phyloP scores from a whole-genome alignment of 1,284 basidiomycete species.

The Ustilago lituana region DNA sequence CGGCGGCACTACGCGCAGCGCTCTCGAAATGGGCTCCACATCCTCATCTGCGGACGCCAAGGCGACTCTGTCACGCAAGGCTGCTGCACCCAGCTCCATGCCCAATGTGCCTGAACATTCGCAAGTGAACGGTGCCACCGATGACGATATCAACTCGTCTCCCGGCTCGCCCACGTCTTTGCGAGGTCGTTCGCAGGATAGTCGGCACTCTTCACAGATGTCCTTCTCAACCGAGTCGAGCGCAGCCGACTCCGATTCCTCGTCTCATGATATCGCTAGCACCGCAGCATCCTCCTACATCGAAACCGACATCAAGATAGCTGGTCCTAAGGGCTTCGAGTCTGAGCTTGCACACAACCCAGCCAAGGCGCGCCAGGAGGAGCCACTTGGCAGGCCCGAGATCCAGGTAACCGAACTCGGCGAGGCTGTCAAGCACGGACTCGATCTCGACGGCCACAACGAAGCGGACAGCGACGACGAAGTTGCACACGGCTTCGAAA shows the following conservation, averaged over 20 bases:
- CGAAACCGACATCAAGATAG: conserved; percentile 34
- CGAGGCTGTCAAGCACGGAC: conserved; percentile 33
- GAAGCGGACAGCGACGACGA: conserved; percentile 20
- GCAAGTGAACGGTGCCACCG: conserved; percentile 3
- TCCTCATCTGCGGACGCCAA: conserved; percentile 20
- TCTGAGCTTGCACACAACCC: conserved; percentile 33
- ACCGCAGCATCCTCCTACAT: conserved; percentile 42
- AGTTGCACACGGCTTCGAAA: conserved; percentile 49
- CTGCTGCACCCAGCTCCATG: conserved; percentile 34
- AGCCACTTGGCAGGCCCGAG: conserved; percentile 50
- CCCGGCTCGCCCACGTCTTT: conserved; percentile 24
- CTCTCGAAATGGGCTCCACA: conserved; percentile 49
- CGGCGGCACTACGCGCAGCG: conserved; percentile 11
- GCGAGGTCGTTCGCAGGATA: conserved; percentile 36
- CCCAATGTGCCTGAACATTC: conserved; percentile 34
- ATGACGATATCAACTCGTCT: conserved; percentile 17
- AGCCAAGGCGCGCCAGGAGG: conserved; percentile 32
- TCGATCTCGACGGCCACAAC: conserved; percentile 33
- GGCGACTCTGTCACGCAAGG: conserved; percentile 14
- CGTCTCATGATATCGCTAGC: conserved; percentile 20
- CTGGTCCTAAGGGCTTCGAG: conserved; percentile 38
- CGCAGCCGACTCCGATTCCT: conserved; percentile 20
- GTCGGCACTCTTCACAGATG: conserved; percentile 33
- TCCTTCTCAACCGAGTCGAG: conserved; percentile 29
- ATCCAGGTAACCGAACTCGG: conserved; percentile 47